phyloP scores from a whole-genome alignment of 192 early-diverging fungal species.

The Coemansia sp. region DNA sequence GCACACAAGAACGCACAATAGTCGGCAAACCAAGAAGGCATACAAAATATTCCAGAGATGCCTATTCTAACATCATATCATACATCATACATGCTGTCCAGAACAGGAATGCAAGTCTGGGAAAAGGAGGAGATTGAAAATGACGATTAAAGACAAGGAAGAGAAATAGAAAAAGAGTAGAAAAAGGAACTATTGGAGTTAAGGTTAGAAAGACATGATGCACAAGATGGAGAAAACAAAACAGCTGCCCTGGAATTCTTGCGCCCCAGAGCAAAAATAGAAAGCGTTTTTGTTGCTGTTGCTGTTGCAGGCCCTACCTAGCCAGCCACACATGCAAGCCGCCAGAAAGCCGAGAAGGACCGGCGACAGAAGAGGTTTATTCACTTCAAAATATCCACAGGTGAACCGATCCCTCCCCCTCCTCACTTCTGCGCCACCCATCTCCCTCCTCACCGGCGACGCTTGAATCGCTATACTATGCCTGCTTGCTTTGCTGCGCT shows the following conservation, averaged over 20 bases:
- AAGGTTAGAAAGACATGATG: slow-evolving; percentile 16
- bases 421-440: neutral
- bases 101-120: neutral
- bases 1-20: too few relatives aligned
- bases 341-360: neutral
- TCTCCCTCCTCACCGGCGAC: neutral
- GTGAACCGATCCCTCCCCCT: neutral
- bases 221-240: slow-evolving; percentile 11
- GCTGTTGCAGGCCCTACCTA: too few relatives aligned
- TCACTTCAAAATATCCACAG: slow-evolving; percentile 18
- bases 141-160: slow-evolving; percentile 2
- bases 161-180: slow-evolving; percentile 15
- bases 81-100: neutral
- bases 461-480: too few relatives aligned
- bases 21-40: too few relatives aligned
- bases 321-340: too few relatives aligned
- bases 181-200: slow-evolving; percentile 19
- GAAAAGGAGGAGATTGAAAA: slow-evolving; percentile 1
- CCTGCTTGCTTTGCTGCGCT: slow-evolving; percentile 10
- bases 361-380: slow-evolving; percentile 5
- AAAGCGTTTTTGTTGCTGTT: neutral
- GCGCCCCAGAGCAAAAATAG: neutral
- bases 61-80: too few relatives aligned
- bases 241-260: neutral
- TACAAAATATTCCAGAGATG: too few relatives aligned